phyloP scores from a whole-genome alignment of 805 yeast genomes.

The Kodamaea kakaduensis region DNA sequence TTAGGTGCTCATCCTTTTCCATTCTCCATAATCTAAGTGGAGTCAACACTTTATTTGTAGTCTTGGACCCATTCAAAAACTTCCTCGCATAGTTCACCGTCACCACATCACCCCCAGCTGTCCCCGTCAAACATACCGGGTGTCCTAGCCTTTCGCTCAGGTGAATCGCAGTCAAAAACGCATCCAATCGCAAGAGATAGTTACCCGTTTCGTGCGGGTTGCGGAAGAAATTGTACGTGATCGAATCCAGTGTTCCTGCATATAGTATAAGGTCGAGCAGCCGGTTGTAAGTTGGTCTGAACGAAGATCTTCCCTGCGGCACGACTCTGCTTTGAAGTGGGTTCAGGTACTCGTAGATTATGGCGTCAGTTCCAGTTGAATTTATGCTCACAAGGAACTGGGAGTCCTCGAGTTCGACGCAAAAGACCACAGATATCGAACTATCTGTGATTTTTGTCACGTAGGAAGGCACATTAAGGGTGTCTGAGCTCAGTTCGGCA shows the following conservation, averaged over 20 bases:
- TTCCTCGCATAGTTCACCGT: constrained; percentile 38
- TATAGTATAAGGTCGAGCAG: constrained; percentile 24
- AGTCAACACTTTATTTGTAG: constrained; percentile 35
- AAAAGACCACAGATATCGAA: constrained; percentile 20
- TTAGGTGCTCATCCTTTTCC: constrained; percentile 12
- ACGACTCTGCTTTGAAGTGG: constrained; percentile 26
- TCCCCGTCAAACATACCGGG: constrained; percentile 34
- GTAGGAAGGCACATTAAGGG: constrained; percentile 29
- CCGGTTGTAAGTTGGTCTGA: constrained; percentile 29
- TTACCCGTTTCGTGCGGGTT: constrained; percentile 34
- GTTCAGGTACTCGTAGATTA: constrained; percentile 25
- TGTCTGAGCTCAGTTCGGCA: neutral
- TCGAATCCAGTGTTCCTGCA: constrained; percentile 26
- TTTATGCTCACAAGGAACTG: constrained; percentile 26
- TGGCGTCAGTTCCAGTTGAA: constrained; percentile 26
- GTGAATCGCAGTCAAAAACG: constrained; percentile 25
- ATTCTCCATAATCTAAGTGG: constrained; percentile 38
- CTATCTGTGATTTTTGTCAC: constrained; percentile 29
- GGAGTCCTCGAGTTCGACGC: constrained; percentile 22
- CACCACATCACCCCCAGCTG: constrained; percentile 33
- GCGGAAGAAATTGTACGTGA: constrained; percentile 26
- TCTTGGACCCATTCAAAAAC: constrained; percentile 30
- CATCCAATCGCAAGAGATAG: constrained; percentile 28
- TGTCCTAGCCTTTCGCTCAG: constrained; percentile 33
- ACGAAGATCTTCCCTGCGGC: constrained; percentile 20